Base-by-base conservation (phyloP, 495 filamentous ascomycete species). In the Saxophila tyrrhenica region DNA sequence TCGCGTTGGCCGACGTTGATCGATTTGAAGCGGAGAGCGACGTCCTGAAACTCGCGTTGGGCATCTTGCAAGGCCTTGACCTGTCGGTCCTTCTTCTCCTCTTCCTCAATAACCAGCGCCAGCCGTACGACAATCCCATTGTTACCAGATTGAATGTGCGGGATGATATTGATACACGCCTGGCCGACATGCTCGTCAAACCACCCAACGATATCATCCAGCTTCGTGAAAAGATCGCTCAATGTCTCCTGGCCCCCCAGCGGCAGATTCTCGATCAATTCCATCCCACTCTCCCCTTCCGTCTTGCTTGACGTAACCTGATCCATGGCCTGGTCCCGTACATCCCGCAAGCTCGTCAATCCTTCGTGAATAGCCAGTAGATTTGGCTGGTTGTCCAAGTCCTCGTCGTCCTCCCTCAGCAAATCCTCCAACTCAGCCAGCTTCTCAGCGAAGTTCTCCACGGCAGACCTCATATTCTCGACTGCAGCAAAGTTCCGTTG, bases 151-250 rank as follows among this genome's bases (percentile, higher is more conserved):
- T 89, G 80, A 13, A 97, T 79, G 39, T 95, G 69, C 47, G 81
- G 85, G 61, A 99, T 90, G 59, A 99, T 69, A 61, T 92, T 95
- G 72, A 94, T 79, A 38, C 88, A 91, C 25, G 91, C 82, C 17
- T 83, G 79, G 0, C 85, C 88, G 59, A 99, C 76, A 67, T 95
- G 91, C 61, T 95, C 90, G 71, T 99, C 89, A 63, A 99, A 99
- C 82, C 83, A 87, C 32, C 84, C 86, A 50, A 97, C 79, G 16
- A 88, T 86, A 49, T 85, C 81, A 64, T 95, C 90, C 57, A 99
- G 67, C n/a, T 83, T 78, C 56, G 78, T 73, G 65, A 99, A 99
- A 67, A 91, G 89, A 57, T 94, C 86, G 60, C 85, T 80, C 55
- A 99, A 67, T 0, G 89, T 96, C 39, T 72, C 76, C 3, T 66